These are phyloP conservation scores for Lichtheimia ornata DNA, from an alignment of 371 early-diverging fungal species.

Conservation along the genomic window DNA sequence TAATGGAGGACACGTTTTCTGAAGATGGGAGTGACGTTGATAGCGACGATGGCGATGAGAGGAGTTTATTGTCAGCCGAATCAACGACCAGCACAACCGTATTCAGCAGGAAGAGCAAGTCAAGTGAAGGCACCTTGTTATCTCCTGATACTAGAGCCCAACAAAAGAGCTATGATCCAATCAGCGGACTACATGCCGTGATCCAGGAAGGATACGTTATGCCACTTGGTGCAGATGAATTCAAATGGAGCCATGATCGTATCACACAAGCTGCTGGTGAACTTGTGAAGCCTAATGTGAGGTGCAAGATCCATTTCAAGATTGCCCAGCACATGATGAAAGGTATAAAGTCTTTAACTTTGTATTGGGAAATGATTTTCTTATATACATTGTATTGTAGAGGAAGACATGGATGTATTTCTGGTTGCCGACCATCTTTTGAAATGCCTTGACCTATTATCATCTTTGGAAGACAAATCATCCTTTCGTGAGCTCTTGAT, in stretches of 20 bases:
- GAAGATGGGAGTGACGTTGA: neutral
- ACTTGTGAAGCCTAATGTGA: constrained; percentile 30
- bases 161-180: constrained; percentile 20
- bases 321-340: constrained; percentile 35
- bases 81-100: neutral
- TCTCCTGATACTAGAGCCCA: too few species aligned
- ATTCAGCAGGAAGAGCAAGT: constrained; percentile 1
- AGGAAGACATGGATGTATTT: constrained; percentile 27
- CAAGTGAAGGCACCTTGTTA: too few species aligned
- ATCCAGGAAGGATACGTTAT: constrained; percentile 49
- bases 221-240: constrained; percentile 40
- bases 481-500: constrained; percentile 28
- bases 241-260: constrained; percentile 50
- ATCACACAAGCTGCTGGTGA: constrained; percentile 51
- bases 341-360: neutral
- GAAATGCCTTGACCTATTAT: constrained; percentile 30
- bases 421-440: constrained; percentile 42
- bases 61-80: neutral
- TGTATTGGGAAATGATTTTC: too few species aligned
- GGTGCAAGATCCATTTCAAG: constrained; percentile 38
- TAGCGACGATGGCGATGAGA: neutral
- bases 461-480: constrained; percentile 19
- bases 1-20: constrained; percentile 30
- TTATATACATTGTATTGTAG: neutral
- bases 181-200: constrained; percentile 46